These are phyloP conservation scores for Chrysoporthe puriensis DNA, from an alignment of 2,329 filamentous ascomycete genomes.

Conservation along the genomic window DNA sequence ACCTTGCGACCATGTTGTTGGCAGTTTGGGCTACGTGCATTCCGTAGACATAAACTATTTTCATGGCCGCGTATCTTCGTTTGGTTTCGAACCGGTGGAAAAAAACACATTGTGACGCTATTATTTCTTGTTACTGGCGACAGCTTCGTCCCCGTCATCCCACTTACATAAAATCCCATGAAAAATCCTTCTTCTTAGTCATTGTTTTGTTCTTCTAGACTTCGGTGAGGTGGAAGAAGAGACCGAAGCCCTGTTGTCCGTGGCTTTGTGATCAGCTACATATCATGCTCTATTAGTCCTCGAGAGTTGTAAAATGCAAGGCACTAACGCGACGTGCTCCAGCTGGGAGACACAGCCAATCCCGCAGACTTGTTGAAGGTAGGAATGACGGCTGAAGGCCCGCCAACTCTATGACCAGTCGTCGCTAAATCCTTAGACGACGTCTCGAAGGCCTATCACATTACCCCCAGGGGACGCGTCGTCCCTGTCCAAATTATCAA, in stretches of 20 bases:
- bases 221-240: no score
- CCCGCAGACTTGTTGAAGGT: no score
- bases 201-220: no score
- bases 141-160: background rate
- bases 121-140: background rate
- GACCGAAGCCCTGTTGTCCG: no score
- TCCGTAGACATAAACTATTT: background rate
- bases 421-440: no score
- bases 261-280: no score
- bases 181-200: background rate
- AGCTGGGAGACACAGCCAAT: no score
- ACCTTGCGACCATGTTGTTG: background rate
- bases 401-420: no score
- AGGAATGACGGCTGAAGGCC: no score
- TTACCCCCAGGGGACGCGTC: background rate
- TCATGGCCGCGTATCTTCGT: background rate
- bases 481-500: background rate
- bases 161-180: background rate
- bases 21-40: background rate
- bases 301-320: no score
- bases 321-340: no score
- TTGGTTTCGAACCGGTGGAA: background rate
- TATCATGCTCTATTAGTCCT: no score
- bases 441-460: background rate
- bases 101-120: background rate